Percentiles rank a stretch among this genome's conserved stretches.
Evolutionary conservation across 208 protist genomes (phyloP).

Genomic region (Leishmania tarentolae): DNA sequence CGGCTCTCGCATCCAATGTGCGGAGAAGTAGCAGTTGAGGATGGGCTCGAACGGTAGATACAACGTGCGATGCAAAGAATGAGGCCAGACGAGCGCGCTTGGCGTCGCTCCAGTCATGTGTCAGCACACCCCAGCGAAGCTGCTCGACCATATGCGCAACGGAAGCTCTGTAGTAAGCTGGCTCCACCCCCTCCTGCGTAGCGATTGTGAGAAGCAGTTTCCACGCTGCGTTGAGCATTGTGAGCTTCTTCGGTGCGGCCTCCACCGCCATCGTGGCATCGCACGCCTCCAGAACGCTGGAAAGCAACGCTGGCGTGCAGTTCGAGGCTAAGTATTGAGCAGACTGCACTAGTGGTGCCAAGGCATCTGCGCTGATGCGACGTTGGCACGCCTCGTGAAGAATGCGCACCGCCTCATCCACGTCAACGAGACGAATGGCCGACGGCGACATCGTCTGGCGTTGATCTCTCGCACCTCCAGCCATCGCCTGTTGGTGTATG

Average conservation of each 20-base stretch:
- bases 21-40: constrained; percentile 30
- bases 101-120: constrained; percentile 76
- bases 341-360: constrained; percentile 29
- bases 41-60: constrained; percentile 55
- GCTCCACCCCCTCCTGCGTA: constrained; percentile 27
- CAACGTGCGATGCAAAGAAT: constrained; percentile 76
- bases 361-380: constrained; percentile 3
- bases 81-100: constrained; percentile 54
- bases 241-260: constrained; percentile 35
- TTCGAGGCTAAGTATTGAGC: constrained; percentile 23
- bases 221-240: constrained; percentile 67
- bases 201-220: constrained; percentile 64
- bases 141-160: constrained; percentile 63
- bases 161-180: constrained; percentile 28
- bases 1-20: constrained; percentile 4
- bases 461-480: not conserved
- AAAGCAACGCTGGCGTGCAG: constrained; percentile 43
- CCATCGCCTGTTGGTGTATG: not conserved
- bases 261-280: constrained; percentile 32
- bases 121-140: constrained; percentile 56
- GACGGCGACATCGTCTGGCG: constrained; percentile 9
- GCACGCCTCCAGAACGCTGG: constrained; percentile 45
- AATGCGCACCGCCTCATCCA: constrained; percentile 24
- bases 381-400: constrained; percentile 21
- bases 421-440: constrained; percentile 13